Percentiles rank a stretch among this genome's conserved stretches.
These are phyloP conservation scores for Cydonia oblonga DNA, from an alignment of 331 rosid genomes.

Conservation along the genomic window DNA sequence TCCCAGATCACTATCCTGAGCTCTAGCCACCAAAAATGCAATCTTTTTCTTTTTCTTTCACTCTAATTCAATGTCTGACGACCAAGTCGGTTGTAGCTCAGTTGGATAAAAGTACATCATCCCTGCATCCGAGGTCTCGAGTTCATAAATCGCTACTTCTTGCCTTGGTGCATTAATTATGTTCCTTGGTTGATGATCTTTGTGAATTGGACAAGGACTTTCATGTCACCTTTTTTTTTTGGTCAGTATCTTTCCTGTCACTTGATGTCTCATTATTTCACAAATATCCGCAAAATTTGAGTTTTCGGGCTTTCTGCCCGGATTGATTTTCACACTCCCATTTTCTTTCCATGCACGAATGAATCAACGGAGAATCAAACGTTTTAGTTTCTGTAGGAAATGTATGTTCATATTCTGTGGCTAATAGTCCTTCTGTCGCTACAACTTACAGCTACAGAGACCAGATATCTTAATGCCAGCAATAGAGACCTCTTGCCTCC, in stretches of 20 bases:
- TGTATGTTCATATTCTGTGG: background rate
- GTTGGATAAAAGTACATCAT: too few relatives aligned
- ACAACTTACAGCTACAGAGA: constrained; percentile 92
- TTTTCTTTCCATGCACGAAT: too few relatives aligned
- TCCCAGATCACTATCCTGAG: constrained; percentile 5
- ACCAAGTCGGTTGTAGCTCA: too few relatives aligned
- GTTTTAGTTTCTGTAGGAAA: background rate
- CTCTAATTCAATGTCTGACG: background rate
- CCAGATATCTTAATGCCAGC: constrained; percentile 81
- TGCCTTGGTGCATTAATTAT: background rate
- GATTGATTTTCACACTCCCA: too few relatives aligned
- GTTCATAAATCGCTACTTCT: background rate
- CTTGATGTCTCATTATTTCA: background rate
- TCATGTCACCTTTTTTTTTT: too few relatives aligned
- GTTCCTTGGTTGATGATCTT: background rate
- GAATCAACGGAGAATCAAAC: too few relatives aligned
- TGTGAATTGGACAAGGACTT: background rate
- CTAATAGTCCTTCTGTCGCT: constrained; percentile 19
- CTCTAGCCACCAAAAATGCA: background rate
- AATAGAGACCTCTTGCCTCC: constrained; percentile 68
- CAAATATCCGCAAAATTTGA: background rate
- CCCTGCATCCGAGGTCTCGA: too few relatives aligned
- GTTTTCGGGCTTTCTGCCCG: background rate
- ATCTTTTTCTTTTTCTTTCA: background rate
- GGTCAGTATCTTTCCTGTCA: too few relatives aligned